These are phyloP conservation scores for Dictyostelium capitatum DNA, from an alignment of 78 protist genomes.

Conservation along the genomic window DNA sequence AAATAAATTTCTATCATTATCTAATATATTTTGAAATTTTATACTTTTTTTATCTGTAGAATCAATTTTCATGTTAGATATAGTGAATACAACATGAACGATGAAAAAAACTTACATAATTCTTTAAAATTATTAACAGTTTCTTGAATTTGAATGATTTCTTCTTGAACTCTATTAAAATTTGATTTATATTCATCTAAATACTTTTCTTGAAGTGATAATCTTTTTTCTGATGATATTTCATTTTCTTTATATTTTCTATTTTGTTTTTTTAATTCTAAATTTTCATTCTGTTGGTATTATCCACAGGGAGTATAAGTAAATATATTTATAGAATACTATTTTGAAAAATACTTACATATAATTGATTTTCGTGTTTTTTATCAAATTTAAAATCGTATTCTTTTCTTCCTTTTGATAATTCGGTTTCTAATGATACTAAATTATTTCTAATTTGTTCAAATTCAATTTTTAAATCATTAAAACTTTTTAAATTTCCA, in stretches of 20 bases:
- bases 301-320: too few relatives aligned
- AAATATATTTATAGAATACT: neutral
- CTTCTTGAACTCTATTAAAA: conserved; percentile 25
- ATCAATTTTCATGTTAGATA: too few relatives aligned
- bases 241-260: neutral
- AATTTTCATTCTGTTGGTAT: neutral
- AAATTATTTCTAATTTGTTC: neutral
- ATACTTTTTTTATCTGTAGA: neutral
- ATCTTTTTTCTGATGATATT: neutral
- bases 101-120: neutral
- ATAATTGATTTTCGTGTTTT: neutral
- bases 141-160: conserved; percentile 13
- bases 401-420: neutral
- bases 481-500: neutral
- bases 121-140: neutral
- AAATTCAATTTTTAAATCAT: neutral
- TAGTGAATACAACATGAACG: too few relatives aligned
- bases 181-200: conserved; percentile 34
- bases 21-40: neutral
- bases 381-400: neutral
- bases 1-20: neutral
- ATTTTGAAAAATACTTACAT: neutral
- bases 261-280: neutral
- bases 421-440: neutral
- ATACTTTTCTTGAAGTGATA: conserved; percentile 25